Conservation (phyloP, 1,284 basidiomycete genomes). For the Porodaedalea pini region DNA sequence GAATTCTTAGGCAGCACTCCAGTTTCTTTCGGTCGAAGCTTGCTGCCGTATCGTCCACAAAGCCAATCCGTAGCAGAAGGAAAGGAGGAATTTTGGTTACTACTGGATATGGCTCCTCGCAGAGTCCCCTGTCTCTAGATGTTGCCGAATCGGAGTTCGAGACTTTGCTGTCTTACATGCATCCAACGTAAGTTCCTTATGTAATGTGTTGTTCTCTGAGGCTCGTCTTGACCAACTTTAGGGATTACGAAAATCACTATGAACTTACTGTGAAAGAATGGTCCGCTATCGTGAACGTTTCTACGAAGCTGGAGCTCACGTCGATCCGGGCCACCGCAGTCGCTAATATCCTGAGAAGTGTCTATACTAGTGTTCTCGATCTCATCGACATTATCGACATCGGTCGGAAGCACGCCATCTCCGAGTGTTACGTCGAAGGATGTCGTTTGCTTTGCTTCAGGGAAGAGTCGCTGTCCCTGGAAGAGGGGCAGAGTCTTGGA, state of each 20-base stretch:
- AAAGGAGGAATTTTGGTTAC: not conserved
- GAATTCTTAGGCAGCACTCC: not conserved
- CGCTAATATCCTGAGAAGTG: not conserved
- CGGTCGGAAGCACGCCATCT: not conserved
- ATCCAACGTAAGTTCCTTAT: not conserved
- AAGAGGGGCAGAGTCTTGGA: slow-evolving; percentile 8
- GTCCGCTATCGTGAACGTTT: not conserved
- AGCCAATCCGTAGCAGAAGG: not conserved
- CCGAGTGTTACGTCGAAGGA: not conserved
- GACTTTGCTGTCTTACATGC: not conserved
- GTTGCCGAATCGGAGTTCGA: not conserved
- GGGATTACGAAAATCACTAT: not conserved
- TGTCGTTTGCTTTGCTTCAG: slow-evolving; percentile 2
- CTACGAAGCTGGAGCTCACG: not conserved
- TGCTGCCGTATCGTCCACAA: not conserved
- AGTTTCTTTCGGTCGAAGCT: not conserved
- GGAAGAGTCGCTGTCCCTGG: not conserved
- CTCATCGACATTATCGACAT: not conserved
- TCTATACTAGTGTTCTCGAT: no score
- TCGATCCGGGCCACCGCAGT: not conserved
- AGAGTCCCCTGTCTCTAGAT: not conserved
- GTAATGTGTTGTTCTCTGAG: not conserved
- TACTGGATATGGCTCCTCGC: not conserved
- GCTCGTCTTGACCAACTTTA: not conserved
- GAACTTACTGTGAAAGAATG: not conserved